Percentiles rank a stretch among this genome's conserved stretches.
Evolutionary conservation across 1,284 basidiomycete species (phyloP).

Genomic region (Rhodotorula sp.): DNA sequence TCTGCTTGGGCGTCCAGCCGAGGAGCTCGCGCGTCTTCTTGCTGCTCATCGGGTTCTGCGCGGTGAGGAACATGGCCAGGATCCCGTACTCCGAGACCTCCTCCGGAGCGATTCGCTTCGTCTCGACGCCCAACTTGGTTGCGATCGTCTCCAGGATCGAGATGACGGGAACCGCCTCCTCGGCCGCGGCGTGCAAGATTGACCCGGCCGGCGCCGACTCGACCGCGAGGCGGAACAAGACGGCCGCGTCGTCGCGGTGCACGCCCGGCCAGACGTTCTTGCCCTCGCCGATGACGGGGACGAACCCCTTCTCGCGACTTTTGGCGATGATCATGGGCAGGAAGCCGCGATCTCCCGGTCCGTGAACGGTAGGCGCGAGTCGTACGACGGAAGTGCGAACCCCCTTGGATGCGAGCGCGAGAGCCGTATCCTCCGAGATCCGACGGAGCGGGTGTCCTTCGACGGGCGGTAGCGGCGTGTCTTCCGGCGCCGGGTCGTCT

Average conservation of each 20-base stretch:
- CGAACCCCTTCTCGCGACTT: slow-evolving; percentile 30
- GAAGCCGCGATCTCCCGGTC: slow-evolving; percentile 35
- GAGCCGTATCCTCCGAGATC: slow-evolving; percentile 17
- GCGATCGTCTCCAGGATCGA: slow-evolving; percentile 39
- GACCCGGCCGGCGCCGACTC: slow-evolving; percentile 27
- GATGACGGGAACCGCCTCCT: slow-evolving; percentile 29
- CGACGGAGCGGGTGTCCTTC: background rate
- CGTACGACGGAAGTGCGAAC: slow-evolving; percentile 35
- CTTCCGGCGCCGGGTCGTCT: background rate
- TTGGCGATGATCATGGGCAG: slow-evolving; percentile 22
- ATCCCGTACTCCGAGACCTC: slow-evolving; percentile 39
- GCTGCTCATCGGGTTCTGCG: slow-evolving; percentile 13
- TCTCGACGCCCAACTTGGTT: slow-evolving; percentile 27
- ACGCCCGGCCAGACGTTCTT: slow-evolving; percentile 35
- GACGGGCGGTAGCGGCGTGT: background rate
- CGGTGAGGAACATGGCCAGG: slow-evolving; percentile 26
- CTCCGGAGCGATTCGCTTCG: slow-evolving; percentile 26
- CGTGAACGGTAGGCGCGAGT: slow-evolving; percentile 43
- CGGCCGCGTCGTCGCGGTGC: slow-evolving; percentile 43
- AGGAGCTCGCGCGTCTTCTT: slow-evolving; percentile 15
- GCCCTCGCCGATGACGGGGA: slow-evolving; percentile 38
- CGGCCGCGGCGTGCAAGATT: slow-evolving; percentile 39
- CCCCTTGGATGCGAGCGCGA: slow-evolving; percentile 19
- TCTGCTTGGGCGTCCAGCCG: background rate
- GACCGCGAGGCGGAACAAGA: slow-evolving; percentile 43